These are phyloP conservation scores for Candida boleticola DNA, from an alignment of 805 yeast species.

Conservation along the genomic window DNA sequence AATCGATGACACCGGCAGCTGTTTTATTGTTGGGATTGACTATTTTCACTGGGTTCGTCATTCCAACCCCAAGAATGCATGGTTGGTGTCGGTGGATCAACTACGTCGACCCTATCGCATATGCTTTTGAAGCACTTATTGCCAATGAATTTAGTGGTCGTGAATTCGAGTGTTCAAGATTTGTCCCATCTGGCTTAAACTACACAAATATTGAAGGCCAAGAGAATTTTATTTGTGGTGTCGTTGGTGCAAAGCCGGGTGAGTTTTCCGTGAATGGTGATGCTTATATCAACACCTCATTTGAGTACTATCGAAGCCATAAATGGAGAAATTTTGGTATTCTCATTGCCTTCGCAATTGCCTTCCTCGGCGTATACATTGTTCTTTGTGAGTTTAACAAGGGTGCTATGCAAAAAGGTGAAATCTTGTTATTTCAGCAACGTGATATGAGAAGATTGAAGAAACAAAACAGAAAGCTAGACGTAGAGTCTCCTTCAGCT, in stretches of 20 bases:
- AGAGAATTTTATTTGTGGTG: slow-evolving; percentile 16
- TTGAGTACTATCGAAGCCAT: slow-evolving; percentile 43
- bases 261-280: slow-evolving; percentile 20
- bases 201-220: slow-evolving; percentile 17
- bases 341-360: slow-evolving; percentile 49
- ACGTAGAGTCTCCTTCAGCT: slow-evolving; percentile 19
- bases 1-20: slow-evolving; percentile 61
- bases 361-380: slow-evolving; percentile 56
- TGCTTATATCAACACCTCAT: slow-evolving; percentile 37
- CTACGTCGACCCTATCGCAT: slow-evolving; percentile 57
- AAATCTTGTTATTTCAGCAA: slow-evolving; percentile 58
- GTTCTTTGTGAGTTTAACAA: slow-evolving; percentile 54
- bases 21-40: slow-evolving; percentile 46
- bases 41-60: slow-evolving; percentile 56
- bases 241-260: slow-evolving; percentile 24
- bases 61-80: slow-evolving; percentile 54
- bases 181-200: slow-evolving; percentile 44
- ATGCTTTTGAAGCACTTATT: slow-evolving; percentile 57
- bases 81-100: slow-evolving; percentile 70
- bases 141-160: slow-evolving; percentile 54
- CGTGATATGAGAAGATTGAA: slow-evolving; percentile 46
- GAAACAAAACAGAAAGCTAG: slow-evolving; percentile 32
- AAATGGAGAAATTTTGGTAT: slow-evolving; percentile 70
- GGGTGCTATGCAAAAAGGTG: slow-evolving; percentile 71
- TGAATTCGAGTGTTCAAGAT: slow-evolving; percentile 44